Evolutionary conservation across 345 rosid species (phyloP), one percentile per base, ranked within the genome.

Genomic region (Reutealis trisperma): DNA sequence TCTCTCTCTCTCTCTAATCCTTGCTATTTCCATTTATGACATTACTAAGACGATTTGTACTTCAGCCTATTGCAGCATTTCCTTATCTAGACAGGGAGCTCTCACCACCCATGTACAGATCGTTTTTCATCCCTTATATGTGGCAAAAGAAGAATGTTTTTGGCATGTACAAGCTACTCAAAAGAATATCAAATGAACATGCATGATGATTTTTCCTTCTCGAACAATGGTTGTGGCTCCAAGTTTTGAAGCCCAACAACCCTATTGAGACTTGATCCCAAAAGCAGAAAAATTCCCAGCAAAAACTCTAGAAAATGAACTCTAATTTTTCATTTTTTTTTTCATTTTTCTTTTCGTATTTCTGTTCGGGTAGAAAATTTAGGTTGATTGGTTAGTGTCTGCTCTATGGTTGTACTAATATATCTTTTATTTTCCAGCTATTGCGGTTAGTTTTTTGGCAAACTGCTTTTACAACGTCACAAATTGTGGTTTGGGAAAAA

Each of bases 21-120:
- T 22, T 47, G 2, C 8, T 3, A 12, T 16, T 76, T 45, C 9
- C 55, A 59, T 34, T 42, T 6, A 1, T 15, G 18, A 70, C 41
- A 67, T 5, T 32, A 59, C 59, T 44, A 21, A 51, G 75, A 27
- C 30, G 2, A 8, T 15, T 10, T 75, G 30, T 61, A n/a, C 34
- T 72, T 71, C 93, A 96, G 99, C 75, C 92, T 0, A 86, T 91
- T 42, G 95, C 97, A 22, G 99, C 92, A 44, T 73, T 88, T 77
- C 98, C 94, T 10, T 93, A 90, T 75, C 86, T 96, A 77, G 98
- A 96, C 89, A 85, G 98, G 85, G 94, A 90, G 89, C 89, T 91
- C 62, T 96, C 98, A 2, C 98, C 95, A 42, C 87, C 99, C 30
- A 65, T 84, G 74, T 88, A 93, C 72, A 85, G 97, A 27, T 96